Base-by-base conservation (phyloP, 352 stramenopile genomes). In the Globisporangium rhizosaccharum region DNA sequence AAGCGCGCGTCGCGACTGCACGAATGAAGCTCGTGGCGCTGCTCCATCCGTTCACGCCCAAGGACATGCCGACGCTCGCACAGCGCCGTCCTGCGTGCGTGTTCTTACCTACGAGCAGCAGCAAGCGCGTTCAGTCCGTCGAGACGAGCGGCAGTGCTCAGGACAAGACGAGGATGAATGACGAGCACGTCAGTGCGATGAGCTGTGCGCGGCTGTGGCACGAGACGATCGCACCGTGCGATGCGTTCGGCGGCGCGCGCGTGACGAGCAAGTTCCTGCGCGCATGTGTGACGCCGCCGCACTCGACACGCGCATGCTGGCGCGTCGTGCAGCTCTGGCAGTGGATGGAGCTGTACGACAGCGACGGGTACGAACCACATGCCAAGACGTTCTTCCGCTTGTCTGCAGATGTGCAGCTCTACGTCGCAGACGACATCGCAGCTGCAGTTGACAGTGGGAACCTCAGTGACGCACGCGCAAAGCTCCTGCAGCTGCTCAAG, bases 131-230 rank as follows among this genome's bases (percentile, higher is more conserved):
- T 0, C 42, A 65, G 23, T 53, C 28, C 17, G 8, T 11, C 20
- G 25, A 23, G 53, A 62, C 23, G 11, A 51, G 15, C 9, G 26
- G 0, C 23, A 17, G 7, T 37, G 49, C 25, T 9, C 17, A 45
- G 15, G 41, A 62, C 50, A 66, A 63, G n/a, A 18, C 2, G 2
- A 15, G 2, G 12, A 50, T n/a, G 7, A n/a, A 59, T 1, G 56
- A 59, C 30, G 56, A 66, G 36, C 61, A 72, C 30, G 66, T 71
- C 48, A 68, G 79, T 1, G 75, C 76, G 0, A 63, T 87, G 36
- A 44, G 68, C 12, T 75, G 68, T 50, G 79, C 76, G 49, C 73
- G 73, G 5, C 89, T 89, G 42, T 91, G 81, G 79, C 65, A 88
- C 12, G 79, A 88, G 15, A 75, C 58, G 23, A 61, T 88, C 1